A percentile compares a stretch with the other conserved stretches of the same genome.
Evolutionary conservation across 257 asterid species (phyloP).

Genomic region (Solanum rostratum): DNA sequence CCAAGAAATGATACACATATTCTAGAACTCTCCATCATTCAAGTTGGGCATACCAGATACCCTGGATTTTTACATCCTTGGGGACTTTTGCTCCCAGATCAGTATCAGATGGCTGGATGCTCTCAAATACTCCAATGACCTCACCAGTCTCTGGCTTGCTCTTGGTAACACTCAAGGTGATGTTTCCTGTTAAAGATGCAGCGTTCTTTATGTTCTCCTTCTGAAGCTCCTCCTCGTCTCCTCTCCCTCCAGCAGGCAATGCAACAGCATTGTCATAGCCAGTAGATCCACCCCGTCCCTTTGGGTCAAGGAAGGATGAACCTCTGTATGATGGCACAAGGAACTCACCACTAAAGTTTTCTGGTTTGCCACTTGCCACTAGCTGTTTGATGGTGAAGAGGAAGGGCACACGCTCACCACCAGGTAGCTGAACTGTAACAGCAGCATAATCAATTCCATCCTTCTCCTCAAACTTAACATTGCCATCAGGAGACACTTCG

Average conservation of each 20-base stretch:
- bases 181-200: slow-evolving; percentile 63
- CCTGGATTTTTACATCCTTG: slow-evolving; percentile 89
- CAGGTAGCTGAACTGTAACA: slow-evolving; percentile 95
- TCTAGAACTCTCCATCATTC: slow-evolving; percentile 31
- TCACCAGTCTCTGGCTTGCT: slow-evolving; percentile 95
- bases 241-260: slow-evolving; percentile 97
- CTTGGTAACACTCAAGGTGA: slow-evolving; percentile 70
- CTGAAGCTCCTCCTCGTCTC: slow-evolving; percentile 89
- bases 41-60: slow-evolving; percentile 94
- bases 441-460: slow-evolving; percentile 99
- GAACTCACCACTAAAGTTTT: slow-evolving; percentile 56
- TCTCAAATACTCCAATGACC: slow-evolving; percentile 90
- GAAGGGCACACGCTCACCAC: slow-evolving; percentile 97
- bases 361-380: slow-evolving; percentile 83
- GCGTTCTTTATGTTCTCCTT: slow-evolving; percentile 86
- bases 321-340: slow-evolving; percentile 97
- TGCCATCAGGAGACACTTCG: slow-evolving; percentile 72
- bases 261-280: slow-evolving; percentile 98
- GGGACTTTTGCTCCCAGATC: slow-evolving; percentile 95
- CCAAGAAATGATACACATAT: slow-evolving; percentile 12
- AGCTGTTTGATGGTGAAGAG: slow-evolving; percentile 86
- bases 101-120: slow-evolving; percentile 94
- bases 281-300: slow-evolving; percentile 97
- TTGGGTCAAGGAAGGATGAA: slow-evolving; percentile 97
- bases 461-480: slow-evolving; percentile 81